These are phyloP conservation scores for Clonostachys chloroleuca DNA, from an alignment of 2,329 filamentous ascomycete genomes.

Conservation along the genomic window DNA sequence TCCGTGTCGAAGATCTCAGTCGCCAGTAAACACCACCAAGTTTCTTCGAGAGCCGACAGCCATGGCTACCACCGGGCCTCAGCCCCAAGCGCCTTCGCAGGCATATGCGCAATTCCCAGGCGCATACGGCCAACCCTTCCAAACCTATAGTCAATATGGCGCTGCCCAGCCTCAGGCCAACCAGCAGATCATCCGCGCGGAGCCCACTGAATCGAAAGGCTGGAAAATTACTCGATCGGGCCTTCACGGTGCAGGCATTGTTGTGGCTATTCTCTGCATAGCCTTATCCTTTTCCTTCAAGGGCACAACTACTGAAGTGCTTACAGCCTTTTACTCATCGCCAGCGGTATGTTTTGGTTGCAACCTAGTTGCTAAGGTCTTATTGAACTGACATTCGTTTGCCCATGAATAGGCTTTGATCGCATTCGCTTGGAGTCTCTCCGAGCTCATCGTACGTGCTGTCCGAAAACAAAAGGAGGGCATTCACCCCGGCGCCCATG, in stretches of 20 bases:
- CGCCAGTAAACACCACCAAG: too few species aligned
- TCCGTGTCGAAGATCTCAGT: too few species aligned
- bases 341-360: slow-evolving; percentile 3
- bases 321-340: slow-evolving; percentile 5
- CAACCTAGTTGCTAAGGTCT: neutral
- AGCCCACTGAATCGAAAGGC: slow-evolving; percentile 7
- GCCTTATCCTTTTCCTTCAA: slow-evolving; percentile 17
- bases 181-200: neutral
- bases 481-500: slow-evolving; percentile 37
- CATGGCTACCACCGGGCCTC: too few species aligned
- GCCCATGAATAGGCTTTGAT: slow-evolving; percentile 19
- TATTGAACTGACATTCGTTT: too few species aligned
- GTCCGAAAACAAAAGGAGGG: slow-evolving; percentile 22
- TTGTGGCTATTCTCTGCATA: slow-evolving; percentile 16
- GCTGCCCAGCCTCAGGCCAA: slow-evolving; percentile 5
- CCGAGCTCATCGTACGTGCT: slow-evolving; percentile 30
- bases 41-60: too few species aligned
- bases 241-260: slow-evolving; percentile 17
- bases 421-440: slow-evolving; percentile 27
- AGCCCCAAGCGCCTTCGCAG: too few species aligned
- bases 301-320: slow-evolving; percentile 2
- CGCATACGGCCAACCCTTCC: slow-evolving; percentile 16
- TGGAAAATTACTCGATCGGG: slow-evolving; percentile 22
- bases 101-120: slow-evolving; percentile 10
- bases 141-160: slow-evolving; percentile 10